Evolutionary conservation across 768 basidiomycete genomes (phyloP).

Genomic region (Cystobasidium ongulense): DNA sequence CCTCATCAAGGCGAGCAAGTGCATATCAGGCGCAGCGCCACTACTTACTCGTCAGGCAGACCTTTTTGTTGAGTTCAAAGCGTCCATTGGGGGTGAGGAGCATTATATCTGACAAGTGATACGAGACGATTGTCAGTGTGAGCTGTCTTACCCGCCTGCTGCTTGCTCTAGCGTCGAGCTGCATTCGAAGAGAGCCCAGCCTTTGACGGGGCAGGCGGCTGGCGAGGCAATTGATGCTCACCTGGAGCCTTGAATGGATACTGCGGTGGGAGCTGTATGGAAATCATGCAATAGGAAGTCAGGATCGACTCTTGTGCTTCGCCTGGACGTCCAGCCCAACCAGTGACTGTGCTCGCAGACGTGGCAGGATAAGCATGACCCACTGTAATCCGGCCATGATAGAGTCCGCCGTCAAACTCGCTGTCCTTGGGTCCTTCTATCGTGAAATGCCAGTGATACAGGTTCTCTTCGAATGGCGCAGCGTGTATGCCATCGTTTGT

Average conservation of each 20-base stretch:
- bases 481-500: conserved; percentile 73
- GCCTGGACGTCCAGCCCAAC: background rate
- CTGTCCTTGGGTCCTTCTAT: conserved; percentile 79
- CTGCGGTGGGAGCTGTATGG: conserved; percentile 70
- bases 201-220: background rate
- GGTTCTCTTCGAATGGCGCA: conserved; percentile 58
- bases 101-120: conserved; percentile 88
- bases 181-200: background rate
- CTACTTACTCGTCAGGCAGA: conserved; percentile 70
- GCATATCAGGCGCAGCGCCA: background rate
- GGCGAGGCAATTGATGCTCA: background rate
- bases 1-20: too few relatives aligned
- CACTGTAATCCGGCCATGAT: conserved; percentile 63
- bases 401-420: conserved; percentile 88
- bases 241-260: conserved; percentile 49
- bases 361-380: background rate
- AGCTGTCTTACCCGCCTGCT: too few relatives aligned
- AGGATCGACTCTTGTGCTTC: background rate
- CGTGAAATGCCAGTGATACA: conserved; percentile 89
- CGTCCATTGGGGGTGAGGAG: conserved; percentile 91
- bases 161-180: too few relatives aligned
- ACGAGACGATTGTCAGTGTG: conserved; percentile 50
- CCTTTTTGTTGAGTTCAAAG: conserved; percentile 93
- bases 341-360: background rate
- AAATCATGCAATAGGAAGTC: background rate